Base-by-base conservation (phyloP, 2,329 filamentous ascomycete genomes). In the Stemphylium lycopersici region DNA sequence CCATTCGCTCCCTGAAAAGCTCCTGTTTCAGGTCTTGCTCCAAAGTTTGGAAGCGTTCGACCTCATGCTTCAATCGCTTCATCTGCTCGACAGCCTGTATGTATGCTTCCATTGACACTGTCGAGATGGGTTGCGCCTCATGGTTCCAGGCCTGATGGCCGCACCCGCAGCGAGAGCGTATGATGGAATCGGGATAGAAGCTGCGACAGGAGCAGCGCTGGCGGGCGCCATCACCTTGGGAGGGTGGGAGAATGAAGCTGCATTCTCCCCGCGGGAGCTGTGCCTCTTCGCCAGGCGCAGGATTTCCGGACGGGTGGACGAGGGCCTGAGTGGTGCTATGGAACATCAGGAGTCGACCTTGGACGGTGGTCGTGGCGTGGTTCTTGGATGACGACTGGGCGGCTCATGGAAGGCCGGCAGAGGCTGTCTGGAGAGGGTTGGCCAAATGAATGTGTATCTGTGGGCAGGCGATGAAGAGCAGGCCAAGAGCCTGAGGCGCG, bases 141-240 rank as follows among this genome's bases (percentile, higher is more conserved):
- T 80, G 78, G 58, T 77, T 75, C 73, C 78, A 80, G 61, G 78
- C 78, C 63, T 79, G 78, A 63, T 80, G 78, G 12, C 78, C 78
- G 60, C 78, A 80, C 16, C 77, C 77, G 58, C 78, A 80, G 44
- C 65, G 71, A n/a, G 76, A 76, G 57, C 71, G 72, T 16, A 76
- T 64, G 11, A 68, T 49, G 8, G 70, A 58, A 46, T 74, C 70
- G 4, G 76, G 76, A 11, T 73, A 75, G 68, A 78, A 80, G 62
- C 72, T 74, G 45, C 78, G 76, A 55, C 78, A 80, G n/a, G 71
- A 59, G 61, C 78, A 80, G 53, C 74, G 74, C 63, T 79, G 68
- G 31, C 71, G 68, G 32, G 61, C 48, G 48, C 57, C 61, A 39
- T 55, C 65, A 36, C 43, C 38, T 12, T 69, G 69, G 18, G 63